phyloP scores from a whole-genome alignment of 345 rosid genomes.

The Arabis alpina region DNA sequence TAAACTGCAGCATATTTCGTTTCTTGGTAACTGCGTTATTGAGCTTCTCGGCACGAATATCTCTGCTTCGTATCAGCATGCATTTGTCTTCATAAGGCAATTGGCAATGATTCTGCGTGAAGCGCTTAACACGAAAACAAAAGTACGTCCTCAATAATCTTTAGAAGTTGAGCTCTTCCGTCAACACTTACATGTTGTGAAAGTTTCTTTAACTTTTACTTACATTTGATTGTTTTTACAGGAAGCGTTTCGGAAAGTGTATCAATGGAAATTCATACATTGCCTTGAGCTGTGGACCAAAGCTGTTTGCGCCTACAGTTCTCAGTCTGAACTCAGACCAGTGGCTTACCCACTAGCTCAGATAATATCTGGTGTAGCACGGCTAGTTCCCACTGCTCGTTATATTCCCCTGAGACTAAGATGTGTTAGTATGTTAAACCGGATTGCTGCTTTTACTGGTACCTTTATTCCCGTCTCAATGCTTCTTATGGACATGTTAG shows the following conservation, averaged over 20 bases:
- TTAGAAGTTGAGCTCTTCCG: background rate
- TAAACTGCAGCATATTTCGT: constrained; percentile 77
- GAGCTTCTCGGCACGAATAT: constrained; percentile 90
- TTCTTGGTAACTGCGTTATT: constrained; percentile 80
- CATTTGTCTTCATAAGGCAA: constrained; percentile 88
- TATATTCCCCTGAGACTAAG: constrained; percentile 90
- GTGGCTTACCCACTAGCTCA: constrained; percentile 93
- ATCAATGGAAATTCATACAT: constrained; percentile 94
- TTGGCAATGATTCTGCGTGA: constrained; percentile 83
- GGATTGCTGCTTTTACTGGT: constrained; percentile 72
- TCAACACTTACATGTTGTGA: background rate
- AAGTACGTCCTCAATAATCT: constrained; percentile 51
- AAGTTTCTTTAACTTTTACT: constrained; percentile 5
- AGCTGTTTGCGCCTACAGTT: constrained; percentile 71
- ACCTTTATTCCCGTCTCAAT: constrained; percentile 88
- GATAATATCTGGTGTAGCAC: constrained; percentile 85
- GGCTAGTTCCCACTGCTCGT: constrained; percentile 92
- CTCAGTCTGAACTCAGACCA: constrained; percentile 76
- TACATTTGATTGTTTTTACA: constrained; percentile 37
- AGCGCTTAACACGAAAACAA: constrained; percentile 85
- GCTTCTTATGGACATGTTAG: constrained; percentile 95
- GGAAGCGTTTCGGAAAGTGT: constrained; percentile 94
- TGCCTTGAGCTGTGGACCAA: constrained; percentile 99
- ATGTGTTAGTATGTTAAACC: constrained; percentile 92
- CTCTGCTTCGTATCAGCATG: constrained; percentile 90